These are phyloP conservation scores for Aquilaria yunnanensis DNA, from an alignment of 345 rosid genomes.

Conservation along the genomic window DNA sequence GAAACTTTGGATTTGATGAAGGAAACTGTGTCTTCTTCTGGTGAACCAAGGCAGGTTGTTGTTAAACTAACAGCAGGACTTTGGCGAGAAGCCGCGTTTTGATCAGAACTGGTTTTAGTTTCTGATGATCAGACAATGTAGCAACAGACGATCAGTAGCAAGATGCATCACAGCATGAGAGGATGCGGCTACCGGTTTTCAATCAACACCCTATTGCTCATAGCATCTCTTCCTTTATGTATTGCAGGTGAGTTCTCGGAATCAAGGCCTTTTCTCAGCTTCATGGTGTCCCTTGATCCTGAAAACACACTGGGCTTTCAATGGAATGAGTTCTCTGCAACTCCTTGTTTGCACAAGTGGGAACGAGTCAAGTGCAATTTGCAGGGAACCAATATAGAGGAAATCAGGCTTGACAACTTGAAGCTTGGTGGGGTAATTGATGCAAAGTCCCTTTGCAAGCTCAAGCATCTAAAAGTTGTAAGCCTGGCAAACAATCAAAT, in stretches of 20 bases:
- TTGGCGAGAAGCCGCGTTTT: too few relatives aligned
- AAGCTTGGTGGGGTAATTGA: conserved; percentile 36
- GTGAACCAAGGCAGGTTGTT: too few relatives aligned
- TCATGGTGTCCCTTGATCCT: conserved; percentile 33
- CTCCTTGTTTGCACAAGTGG: conserved; percentile 21
- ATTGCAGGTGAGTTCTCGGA: conserved; percentile 25
- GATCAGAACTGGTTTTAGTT: too few relatives aligned
- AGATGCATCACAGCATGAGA: too few relatives aligned
- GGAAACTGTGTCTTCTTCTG: too few relatives aligned
- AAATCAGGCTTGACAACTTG: conserved; percentile 36
- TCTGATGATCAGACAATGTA: too few relatives aligned
- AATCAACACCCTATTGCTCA: conserved; percentile 1
- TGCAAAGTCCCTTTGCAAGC: conserved; percentile 31
- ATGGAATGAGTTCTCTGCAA: conserved; percentile 9
- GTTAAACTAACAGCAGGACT: too few relatives aligned
- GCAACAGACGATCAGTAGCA: too few relatives aligned
- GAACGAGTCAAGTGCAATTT: conserved; percentile 25
- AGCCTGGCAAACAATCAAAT: conserved; percentile 29
- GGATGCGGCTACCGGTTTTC: too few relatives aligned
- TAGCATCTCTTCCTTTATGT: conserved; percentile 11
- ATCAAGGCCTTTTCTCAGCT: conserved; percentile 23
- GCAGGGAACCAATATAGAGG: conserved; percentile 15
- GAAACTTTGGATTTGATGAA: too few relatives aligned
- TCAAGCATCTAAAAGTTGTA: conserved; percentile 23
- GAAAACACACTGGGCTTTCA: conserved; percentile 14